Evolutionary conservation across 495 filamentous ascomycete genomes (phyloP), one percentile per base, ranked within the genome.

Genomic region (Penicillium samsonianum): DNA sequence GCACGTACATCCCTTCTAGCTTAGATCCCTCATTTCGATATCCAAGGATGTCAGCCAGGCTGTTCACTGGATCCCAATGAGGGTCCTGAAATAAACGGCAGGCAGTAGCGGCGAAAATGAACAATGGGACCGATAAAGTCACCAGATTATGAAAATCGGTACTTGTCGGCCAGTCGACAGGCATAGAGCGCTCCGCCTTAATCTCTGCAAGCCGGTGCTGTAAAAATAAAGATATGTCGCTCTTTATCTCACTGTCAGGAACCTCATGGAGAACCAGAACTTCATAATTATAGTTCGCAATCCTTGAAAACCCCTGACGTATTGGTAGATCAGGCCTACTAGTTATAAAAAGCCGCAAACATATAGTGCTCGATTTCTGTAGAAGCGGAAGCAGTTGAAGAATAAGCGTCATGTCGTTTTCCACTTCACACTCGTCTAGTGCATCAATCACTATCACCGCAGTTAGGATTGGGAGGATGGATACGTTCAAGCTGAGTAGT

Each of bases 401-500:
- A 12, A 82, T 65, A 12, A 37, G 22, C 55, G 40, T 53, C 0
- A 77, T 62, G 44, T 79, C 70, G 1, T 72, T 42, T 2, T 78
- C 73, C 0, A 50, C 12, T 0, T 73, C 75, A 53, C 79, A 84
- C 50, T 82, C 78, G 50, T 82, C 81, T n/a, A 84, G 62, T 41
- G 80, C 81, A 56, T 84, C 79, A 31, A 84, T 63, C 5, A 82
- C 69, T 17, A 81, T 65, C 2, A 74, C 46, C 8, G 71, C 23
- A 30, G 17, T 58, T 49, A 28, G 55, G 10, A 17, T 28, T 53
- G 23, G 23, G 4, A 2, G 23, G 4, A 2, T 4, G 23, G 23
- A 25, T 25, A 2, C 2, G 2, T 25, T 4, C 4, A 25, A 25
- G 2, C 4, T 25, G 2, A 2, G 23, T 2, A 82, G 60, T 9